Percentiles rank a stretch among this genome's conserved stretches.
Conservation (phyloP, 1,284 basidiomycete species). For the Leccinum fallax region DNA sequence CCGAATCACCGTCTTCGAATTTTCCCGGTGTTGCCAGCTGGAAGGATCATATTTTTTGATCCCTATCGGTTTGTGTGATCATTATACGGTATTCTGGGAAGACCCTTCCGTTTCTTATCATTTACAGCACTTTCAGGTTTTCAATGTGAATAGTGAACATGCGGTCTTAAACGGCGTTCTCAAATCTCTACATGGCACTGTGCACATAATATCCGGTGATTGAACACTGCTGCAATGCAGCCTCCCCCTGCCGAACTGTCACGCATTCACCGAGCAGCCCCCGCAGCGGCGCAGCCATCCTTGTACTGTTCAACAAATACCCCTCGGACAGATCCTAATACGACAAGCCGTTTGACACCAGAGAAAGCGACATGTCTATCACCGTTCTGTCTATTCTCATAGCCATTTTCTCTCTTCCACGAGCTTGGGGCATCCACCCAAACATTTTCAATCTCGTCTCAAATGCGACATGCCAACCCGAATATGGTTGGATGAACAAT, state of each 20-base stretch:
- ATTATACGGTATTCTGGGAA: neutral
- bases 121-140: neutral
- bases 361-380: conserved; percentile 8
- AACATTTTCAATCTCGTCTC: conserved; percentile 11
- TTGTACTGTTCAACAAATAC: neutral
- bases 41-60: neutral
- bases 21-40: no score
- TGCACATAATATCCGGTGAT: neutral
- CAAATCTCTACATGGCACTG: neutral
- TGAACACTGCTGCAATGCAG: neutral
- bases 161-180: neutral
- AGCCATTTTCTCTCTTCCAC: conserved; percentile 1
- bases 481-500: conserved; percentile 31
- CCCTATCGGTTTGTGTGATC: neutral
- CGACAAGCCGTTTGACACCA: neutral
- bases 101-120: neutral
- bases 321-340: neutral
- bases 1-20: no score
- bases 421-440: conserved; percentile 8
- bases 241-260: neutral
- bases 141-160: neutral
- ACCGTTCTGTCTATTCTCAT: conserved; percentile 3
- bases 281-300: neutral
- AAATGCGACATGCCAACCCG: conserved; percentile 16
- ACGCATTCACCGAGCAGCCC: neutral